These are phyloP conservation scores for Fagus crenata DNA, from an alignment of 306 rosid species.

Conservation along the genomic window DNA sequence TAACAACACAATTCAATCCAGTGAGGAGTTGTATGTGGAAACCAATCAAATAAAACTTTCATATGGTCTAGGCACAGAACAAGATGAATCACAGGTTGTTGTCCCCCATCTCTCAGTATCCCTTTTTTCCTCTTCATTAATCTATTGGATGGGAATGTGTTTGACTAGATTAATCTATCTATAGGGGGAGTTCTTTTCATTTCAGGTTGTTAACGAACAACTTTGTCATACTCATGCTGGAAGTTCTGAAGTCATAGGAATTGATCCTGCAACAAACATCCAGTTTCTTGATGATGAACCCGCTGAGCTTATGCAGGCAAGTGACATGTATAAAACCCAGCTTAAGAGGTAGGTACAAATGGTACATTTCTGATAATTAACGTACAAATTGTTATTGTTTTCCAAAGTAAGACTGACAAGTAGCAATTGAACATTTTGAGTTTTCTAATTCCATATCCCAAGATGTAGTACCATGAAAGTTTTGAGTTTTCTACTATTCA, in stretches of 20 bases:
- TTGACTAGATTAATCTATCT: conserved; percentile 6
- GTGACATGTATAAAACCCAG: neutral
- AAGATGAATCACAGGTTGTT: conserved; percentile 10
- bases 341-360: conserved; percentile 14
- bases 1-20: conserved; percentile 6
- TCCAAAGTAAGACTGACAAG: neutral
- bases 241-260: conserved; percentile 12
- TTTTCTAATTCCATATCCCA: neutral
- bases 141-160: neutral
- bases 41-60: neutral
- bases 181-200: neutral
- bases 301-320: neutral
- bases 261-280: conserved; percentile 4
- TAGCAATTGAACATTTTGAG: neutral
- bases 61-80: neutral
- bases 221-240: neutral
- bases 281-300: conserved; percentile 20
- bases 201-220: neutral
- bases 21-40: neutral
- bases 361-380: neutral
- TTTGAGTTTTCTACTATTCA: too few relatives aligned
- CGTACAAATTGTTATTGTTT: neutral
- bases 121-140: neutral
- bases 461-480: neutral
- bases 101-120: neutral